These are phyloP conservation scores for Suillus luteus DNA, from an alignment of 768 basidiomycete species.

Conservation along the genomic window DNA sequence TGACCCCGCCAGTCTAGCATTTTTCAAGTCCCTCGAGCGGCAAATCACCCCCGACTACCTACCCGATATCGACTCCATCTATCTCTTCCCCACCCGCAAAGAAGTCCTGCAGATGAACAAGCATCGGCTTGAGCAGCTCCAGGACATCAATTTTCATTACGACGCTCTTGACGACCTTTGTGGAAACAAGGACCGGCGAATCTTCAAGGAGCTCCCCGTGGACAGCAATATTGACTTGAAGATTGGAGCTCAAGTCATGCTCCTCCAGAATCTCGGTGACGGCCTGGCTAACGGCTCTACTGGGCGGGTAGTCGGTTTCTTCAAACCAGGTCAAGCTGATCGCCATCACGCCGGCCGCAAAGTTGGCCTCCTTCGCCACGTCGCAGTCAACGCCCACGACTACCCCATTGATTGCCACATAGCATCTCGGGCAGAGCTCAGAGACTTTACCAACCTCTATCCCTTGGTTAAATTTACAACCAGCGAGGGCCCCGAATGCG, in stretches of 20 bases:
- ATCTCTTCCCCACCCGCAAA: constrained; percentile 63
- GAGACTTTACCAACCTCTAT: constrained; percentile 20
- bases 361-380: too few species aligned
- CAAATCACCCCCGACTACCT: constrained; percentile 25
- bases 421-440: not conserved
- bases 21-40: constrained; percentile 49
- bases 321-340: too few species aligned
- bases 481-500: constrained; percentile 41
- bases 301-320: constrained; percentile 62
- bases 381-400: too few species aligned
- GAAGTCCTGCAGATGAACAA: constrained; percentile 71
- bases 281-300: constrained; percentile 72
- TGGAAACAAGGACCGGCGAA: constrained; percentile 46
- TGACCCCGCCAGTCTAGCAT: constrained; percentile 43
- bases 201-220: constrained; percentile 65
- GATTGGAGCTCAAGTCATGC: constrained; percentile 64
- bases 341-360: too few species aligned
- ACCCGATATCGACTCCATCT: constrained; percentile 47
- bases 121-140: constrained; percentile 40
- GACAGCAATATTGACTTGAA: constrained; percentile 58
- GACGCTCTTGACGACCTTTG: too few species aligned
- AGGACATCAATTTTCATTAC: too few species aligned
- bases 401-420: too few species aligned
- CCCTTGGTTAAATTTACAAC: constrained; percentile 52
- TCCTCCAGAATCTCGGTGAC: constrained; percentile 66